phyloP scores from a whole-genome alignment of 768 basidiomycete species.

The Tremella mesenterica region DNA sequence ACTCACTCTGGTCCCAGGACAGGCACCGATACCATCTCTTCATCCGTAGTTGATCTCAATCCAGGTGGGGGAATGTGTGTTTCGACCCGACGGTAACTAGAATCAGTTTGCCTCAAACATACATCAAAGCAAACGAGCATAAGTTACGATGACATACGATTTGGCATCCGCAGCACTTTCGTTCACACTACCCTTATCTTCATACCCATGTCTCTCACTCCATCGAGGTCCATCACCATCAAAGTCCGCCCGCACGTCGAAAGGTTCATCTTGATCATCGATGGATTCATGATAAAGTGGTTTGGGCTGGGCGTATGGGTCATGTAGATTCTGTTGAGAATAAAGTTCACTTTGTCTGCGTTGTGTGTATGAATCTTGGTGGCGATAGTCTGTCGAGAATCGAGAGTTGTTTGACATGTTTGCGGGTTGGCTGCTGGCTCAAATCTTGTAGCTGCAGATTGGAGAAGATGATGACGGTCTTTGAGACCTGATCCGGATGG shows the following conservation, averaged over 20 bases:
- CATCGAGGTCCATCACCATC: conserved; percentile 35
- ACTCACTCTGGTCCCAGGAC: conserved; percentile 69
- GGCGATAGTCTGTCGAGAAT: too few species aligned
- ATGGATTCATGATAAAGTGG: conserved; percentile 22
- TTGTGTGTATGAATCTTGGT: too few species aligned
- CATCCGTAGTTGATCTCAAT: conserved; percentile 34
- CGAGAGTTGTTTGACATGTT: too few species aligned
- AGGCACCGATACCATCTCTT: conserved; percentile 86
- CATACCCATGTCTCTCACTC: conserved; percentile 31
- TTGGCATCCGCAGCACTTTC: not conserved
- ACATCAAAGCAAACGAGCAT: too few species aligned
- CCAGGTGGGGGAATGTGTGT: conserved; percentile 15
- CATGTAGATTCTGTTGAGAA: too few species aligned
- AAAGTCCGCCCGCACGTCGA: conserved; percentile 38
- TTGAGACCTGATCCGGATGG: too few species aligned
- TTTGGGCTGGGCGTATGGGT: conserved; percentile 2
- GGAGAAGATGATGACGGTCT: too few species aligned
- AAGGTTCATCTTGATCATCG: conserved; percentile 27
- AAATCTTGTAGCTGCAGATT: too few species aligned
- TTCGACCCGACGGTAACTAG: conserved; percentile 23
- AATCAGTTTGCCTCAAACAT: not conserved
- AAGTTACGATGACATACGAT: not conserved
- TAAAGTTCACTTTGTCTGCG: too few species aligned
- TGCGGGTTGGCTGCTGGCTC: too few species aligned
- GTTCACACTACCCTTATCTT: conserved; percentile 4